Base-by-base conservation (phyloP, 2,329 filamentous ascomycete genomes). In the Metarhizium rileyi region DNA sequence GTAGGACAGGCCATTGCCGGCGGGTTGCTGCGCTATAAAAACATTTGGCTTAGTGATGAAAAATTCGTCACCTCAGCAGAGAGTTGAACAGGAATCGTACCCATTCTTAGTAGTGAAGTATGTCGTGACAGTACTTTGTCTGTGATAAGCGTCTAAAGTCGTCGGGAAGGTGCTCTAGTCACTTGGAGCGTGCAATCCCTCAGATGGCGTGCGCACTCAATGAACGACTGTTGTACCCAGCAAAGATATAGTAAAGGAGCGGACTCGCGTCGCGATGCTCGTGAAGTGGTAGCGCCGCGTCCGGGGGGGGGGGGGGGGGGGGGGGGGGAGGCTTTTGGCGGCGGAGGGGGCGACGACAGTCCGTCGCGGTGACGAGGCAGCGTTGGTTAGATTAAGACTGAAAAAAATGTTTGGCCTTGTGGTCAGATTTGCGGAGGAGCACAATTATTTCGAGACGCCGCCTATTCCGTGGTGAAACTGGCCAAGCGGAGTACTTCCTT, bases 1-100 rank as follows among this genome's bases (percentile, higher is more conserved):
- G 12, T 76, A 79, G 38, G 61, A 47, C 4, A 52, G 45, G 23
- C 36, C 54, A 38, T 20, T 20, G 26, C 53, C 50, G 20, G 43
- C 53, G 50, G 46, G 50, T 59, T 44, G 33, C 38, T 28, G 53
- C 42, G 40, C 48, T 53, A 30, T 4, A 23, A 10, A 12, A 23
- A n/a, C 9, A 46, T 16, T 43, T n/a, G 23, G 30, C 30, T 52
- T 30, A 52, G 47, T 42, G 4, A 25, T 20, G 10, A 38, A n/a
- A 5, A 7, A 3, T 7, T 8, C 18, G 6, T 20, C 5, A 38
- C 35, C 16, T 20, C 1, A n/a, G 18, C 8, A 20, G n/a, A 38
- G 18, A 20, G 10, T 38, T 18, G 35, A 18, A 22, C 16, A 38
- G 35, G 9, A 20, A 38, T 38, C 35, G 35, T 38, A 38, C 35